Conservation (phyloP, 2,329 filamentous ascomycete species). For the Beauveria sp. region DNA sequence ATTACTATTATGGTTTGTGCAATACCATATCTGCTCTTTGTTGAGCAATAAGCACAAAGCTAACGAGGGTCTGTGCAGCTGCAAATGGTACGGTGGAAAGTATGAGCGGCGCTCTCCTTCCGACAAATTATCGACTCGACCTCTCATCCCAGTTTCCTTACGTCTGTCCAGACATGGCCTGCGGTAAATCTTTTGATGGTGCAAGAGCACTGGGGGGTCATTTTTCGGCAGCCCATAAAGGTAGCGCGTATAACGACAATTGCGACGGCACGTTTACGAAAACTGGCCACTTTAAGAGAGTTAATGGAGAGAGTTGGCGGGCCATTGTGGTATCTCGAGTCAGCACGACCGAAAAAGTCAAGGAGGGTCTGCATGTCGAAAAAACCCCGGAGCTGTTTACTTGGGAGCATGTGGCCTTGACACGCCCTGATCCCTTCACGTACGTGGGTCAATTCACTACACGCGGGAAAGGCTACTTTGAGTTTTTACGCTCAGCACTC, state of each 20-base stretch:
- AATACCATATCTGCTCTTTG: background rate
- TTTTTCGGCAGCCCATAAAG: constrained; percentile 15
- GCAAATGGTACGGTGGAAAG: background rate
- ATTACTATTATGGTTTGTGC: background rate
- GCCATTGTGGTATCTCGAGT: constrained; percentile 21
- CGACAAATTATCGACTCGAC: constrained; percentile 13
- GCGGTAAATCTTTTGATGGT: constrained; percentile 15
- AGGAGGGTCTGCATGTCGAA: background rate
- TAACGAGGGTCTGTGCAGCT: background rate
- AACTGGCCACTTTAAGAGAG: constrained; percentile 13
- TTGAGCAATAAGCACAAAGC: background rate
- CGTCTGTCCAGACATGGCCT: constrained; percentile 24
- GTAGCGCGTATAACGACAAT: constrained; percentile 24
- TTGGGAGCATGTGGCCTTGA: background rate
- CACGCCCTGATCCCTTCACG: background rate
- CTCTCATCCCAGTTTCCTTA: constrained; percentile 11
- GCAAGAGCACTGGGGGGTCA: constrained; percentile 11
- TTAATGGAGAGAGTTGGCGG: background rate
- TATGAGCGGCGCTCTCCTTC: constrained; percentile 24
- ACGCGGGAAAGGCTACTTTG: background rate
- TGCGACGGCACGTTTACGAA: constrained; percentile 25
- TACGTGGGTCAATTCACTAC: background rate
- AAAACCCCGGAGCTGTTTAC: background rate
- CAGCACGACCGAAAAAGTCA: background rate
- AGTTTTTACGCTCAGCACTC: background rate